Conservation (phyloP, 2,329 filamentous ascomycete genomes). For the Diaporthe citrichinensis region DNA sequence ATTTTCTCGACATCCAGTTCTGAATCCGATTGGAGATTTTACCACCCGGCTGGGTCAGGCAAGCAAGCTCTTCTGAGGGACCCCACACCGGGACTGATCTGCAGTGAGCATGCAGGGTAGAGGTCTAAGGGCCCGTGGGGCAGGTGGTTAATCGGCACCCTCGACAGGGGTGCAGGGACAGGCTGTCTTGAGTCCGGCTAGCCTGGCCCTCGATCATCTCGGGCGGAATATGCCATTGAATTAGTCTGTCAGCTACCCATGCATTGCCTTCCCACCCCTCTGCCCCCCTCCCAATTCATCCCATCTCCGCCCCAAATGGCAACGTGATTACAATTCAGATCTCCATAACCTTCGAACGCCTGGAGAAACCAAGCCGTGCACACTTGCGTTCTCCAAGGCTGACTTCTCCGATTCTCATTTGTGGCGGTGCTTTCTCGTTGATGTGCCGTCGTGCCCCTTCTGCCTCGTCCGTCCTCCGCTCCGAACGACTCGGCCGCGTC, state of each 20-base stretch:
- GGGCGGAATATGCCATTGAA: conserved; percentile 2
- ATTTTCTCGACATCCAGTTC: conserved; percentile 23
- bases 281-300: background rate
- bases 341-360: conserved; percentile 17
- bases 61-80: conserved; percentile 16
- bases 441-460: background rate
- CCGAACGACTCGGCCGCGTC: conserved; percentile 11
- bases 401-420: background rate
- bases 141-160: conserved; percentile 3
- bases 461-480: background rate
- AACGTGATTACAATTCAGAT: conserved; percentile 24
- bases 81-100: conserved; percentile 28
- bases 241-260: conserved; percentile 7
- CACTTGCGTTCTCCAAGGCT: conserved; percentile 3
- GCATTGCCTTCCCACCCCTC: background rate
- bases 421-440: background rate
- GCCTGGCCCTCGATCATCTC: conserved; percentile 22
- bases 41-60: conserved; percentile 6
- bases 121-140: conserved; percentile 17
- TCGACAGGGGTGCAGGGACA: conserved; percentile 31
- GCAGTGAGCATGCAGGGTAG: conserved; percentile 26
- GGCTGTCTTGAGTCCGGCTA: conserved; percentile 6
- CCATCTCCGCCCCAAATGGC: conserved; percentile 21
- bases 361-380: background rate
- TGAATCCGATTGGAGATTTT: conserved; percentile 31